Evolutionary conservation across 2,329 filamentous ascomycete species (phyloP), one percentile per base, ranked within the genome.

Genomic region (Zymoseptoria crescenta): DNA sequence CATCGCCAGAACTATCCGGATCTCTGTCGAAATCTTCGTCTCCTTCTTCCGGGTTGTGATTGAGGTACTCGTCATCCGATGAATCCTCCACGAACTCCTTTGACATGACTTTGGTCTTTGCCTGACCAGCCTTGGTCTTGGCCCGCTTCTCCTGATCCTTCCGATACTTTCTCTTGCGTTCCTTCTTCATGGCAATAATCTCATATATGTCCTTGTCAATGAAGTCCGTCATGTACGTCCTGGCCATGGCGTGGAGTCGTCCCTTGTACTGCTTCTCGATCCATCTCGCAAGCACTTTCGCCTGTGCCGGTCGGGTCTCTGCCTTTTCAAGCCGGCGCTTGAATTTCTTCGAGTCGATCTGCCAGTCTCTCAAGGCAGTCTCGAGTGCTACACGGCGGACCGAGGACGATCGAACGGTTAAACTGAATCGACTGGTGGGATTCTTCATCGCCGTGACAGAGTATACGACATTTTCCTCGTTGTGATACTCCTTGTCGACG

Each of bases 381-480:
- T 74, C 62, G 8, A 69, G 64, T 1, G 68, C 73, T 19, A 58
- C 56, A 50, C 71, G 65, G 8, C 70, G 64, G 49, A 72, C 54
- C 13, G 64, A 54, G 21, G 63, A 57, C 10, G 57, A 54, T 16
- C 52, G 49, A 21, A 29, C 50, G 19, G 54, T 56, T 21, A 58
- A 2, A 54, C 56, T 65, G 61, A 69, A 72, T 4, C 65, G 61
- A 58, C 61, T 73, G 49, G 52, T 65, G 54, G 61, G 57, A 54
- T 65, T 66, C 55, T 59, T 70, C 56, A 61, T 55, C 8, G 67
- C 59, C 8, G 73, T 66, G 16, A 67, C 63, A 20, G 68, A 68
- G 74, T 74, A 76, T 13, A 72, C 58, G 7, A 74, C 70, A n/a
- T 68, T 68, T n/a, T 59, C 55, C 51, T 74, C 72, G 29, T 72